Evolutionary conservation across 2,329 filamentous ascomycete species (phyloP).

Genomic region (Fusarium torulosum): DNA sequence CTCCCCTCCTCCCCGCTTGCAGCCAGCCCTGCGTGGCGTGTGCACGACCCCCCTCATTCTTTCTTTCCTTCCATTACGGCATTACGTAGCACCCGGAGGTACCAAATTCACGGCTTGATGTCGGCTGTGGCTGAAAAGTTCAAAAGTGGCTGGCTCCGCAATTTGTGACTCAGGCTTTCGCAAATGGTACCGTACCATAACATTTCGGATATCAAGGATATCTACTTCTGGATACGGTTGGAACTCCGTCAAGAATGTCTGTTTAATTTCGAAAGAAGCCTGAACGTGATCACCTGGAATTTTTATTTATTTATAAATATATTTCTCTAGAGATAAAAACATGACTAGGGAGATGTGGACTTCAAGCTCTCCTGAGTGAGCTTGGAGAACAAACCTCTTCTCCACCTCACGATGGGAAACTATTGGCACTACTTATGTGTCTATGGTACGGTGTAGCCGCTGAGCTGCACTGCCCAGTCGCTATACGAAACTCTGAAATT

Average conservation of each 20-base stretch:
- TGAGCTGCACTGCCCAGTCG: not conserved
- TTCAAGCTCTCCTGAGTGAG: not conserved
- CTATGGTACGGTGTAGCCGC: not conserved
- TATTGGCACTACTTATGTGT: not conserved
- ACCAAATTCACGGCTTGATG: not conserved
- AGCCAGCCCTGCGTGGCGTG: constrained; percentile 41
- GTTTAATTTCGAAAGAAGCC: not conserved
- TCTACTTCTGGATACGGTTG: not conserved
- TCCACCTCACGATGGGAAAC: not conserved
- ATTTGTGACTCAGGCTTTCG: constrained; percentile 7
- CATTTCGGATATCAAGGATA: not conserved
- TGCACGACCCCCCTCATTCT: constrained; percentile 7
- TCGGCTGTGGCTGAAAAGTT: constrained; percentile 19
- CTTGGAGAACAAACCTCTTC: not conserved
- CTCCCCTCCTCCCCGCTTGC: constrained; percentile 9
- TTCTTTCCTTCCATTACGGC: constrained; percentile 5
- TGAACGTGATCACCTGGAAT: not conserved
- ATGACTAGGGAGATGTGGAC: not conserved
- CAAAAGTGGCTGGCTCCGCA: constrained; percentile 18
- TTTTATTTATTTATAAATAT: too few species aligned
- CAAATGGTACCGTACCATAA: not conserved
- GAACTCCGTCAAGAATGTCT: not conserved
- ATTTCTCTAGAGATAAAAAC: too few species aligned
- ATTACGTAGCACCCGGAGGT: constrained; percentile 24
- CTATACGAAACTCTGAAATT: not conserved